Percentiles rank a stretch among this genome's conserved stretches.
Evolutionary conservation across 495 filamentous ascomycete genomes (phyloP).

Genomic region (Neurospora tetrasperma): DNA sequence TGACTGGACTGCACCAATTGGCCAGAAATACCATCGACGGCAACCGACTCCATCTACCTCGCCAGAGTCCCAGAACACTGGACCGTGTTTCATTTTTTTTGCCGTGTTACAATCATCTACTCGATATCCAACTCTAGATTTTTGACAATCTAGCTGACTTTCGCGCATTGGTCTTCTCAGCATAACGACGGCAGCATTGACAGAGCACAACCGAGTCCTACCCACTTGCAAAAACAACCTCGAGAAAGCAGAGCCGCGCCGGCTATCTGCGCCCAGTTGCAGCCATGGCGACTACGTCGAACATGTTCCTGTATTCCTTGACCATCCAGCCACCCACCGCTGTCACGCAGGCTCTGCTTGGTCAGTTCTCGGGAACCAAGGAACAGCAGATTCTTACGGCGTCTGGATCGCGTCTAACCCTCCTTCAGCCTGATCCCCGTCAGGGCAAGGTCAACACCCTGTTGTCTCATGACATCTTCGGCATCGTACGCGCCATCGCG

Average conservation of each 20-base stretch:
- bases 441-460: constrained; percentile 78
- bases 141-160: neutral
- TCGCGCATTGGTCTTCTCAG: neutral
- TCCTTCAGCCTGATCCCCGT: constrained; percentile 75
- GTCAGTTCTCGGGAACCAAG: constrained; percentile 88
- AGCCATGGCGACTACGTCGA: constrained; percentile 91
- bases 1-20: neutral
- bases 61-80: neutral
- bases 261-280: constrained; percentile 38
- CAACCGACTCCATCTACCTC: neutral
- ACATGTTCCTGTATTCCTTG: constrained; percentile 95
- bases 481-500: constrained; percentile 79
- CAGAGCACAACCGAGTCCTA: neutral
- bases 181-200: neutral
- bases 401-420: constrained; percentile 77
- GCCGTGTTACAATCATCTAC: neutral
- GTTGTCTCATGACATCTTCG: constrained; percentile 87
- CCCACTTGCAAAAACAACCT: neutral
- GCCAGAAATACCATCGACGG: neutral
- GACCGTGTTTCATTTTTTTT: constrained; percentile 5
- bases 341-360: constrained; percentile 79
- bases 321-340: constrained; percentile 87
- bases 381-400: constrained; percentile 96
- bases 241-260: constrained; percentile 33
- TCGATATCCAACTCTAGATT: neutral